Percentiles rank a stretch among this genome's conserved stretches.
Conservation (phyloP, 2,329 filamentous ascomycete species). For the Scedosporium apiospermum region DNA sequence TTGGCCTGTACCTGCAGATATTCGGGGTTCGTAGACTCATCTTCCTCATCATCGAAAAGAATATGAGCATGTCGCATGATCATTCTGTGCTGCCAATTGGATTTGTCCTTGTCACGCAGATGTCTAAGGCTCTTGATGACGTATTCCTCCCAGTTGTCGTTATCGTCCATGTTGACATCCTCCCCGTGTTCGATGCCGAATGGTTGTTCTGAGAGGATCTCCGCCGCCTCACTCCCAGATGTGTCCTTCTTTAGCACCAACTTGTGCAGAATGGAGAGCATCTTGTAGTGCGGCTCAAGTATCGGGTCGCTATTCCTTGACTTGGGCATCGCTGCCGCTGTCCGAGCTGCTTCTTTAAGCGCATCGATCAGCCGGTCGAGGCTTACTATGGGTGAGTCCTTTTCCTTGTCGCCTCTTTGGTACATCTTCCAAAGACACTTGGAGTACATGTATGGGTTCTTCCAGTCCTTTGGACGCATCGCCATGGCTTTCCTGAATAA, state of each 20-base stretch:
- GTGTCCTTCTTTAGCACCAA: slow-evolving; percentile 52
- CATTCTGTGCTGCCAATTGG: slow-evolving; percentile 92
- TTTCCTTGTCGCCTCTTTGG: slow-evolving; percentile 35
- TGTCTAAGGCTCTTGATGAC: slow-evolving; percentile 41
- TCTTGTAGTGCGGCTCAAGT: slow-evolving; percentile 87
- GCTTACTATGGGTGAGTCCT: slow-evolving; percentile 27
- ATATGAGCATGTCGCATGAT: slow-evolving; percentile 61
- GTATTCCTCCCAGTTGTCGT: slow-evolving; percentile 52
- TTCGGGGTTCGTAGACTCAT: slow-evolving; percentile 29
- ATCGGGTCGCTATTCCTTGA: slow-evolving; percentile 62
- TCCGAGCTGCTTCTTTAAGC: slow-evolving; percentile 40
- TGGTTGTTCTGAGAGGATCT: slow-evolving; percentile 46
- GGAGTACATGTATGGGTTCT: slow-evolving; percentile 51
- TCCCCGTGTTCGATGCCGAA: slow-evolving; percentile 37
- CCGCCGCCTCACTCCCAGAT: slow-evolving; percentile 35
- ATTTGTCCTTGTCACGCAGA: slow-evolving; percentile 67
- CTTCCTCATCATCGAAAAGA: slow-evolving; percentile 35
- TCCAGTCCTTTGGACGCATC: slow-evolving; percentile 46
- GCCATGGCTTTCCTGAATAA: slow-evolving; percentile 47
- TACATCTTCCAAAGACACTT: slow-evolving; percentile 59
- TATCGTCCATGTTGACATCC: slow-evolving; percentile 42
- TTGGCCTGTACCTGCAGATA: slow-evolving; percentile 51
- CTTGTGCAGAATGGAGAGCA: slow-evolving; percentile 74
- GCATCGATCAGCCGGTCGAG: slow-evolving; percentile 34
- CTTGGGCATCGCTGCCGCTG: slow-evolving; percentile 42